phyloP scores from a whole-genome alignment of 108 stramenopile genomes.

The Schizochytrium sp. region DNA sequence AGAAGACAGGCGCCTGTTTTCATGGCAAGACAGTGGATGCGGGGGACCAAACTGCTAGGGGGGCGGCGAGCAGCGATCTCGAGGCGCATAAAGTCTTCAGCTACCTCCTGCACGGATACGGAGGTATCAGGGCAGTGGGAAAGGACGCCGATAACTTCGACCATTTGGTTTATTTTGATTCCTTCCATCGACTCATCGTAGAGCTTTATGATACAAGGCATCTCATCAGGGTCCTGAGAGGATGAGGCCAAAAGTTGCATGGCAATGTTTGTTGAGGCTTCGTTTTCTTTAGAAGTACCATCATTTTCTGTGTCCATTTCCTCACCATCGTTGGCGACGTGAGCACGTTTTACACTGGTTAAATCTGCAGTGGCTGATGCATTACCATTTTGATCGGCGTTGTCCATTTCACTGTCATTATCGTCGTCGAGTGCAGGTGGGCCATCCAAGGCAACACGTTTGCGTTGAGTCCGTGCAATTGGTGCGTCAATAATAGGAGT shows the following conservation, averaged over 20 bases:
- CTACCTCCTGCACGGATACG: neutral
- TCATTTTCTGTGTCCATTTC: too few relatives aligned
- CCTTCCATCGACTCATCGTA: conserved; percentile 60
- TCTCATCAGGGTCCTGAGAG: conserved; percentile 27
- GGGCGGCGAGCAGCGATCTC: conserved; percentile 51
- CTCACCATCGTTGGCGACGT: too few relatives aligned
- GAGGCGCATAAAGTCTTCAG: neutral
- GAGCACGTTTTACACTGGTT: too few relatives aligned
- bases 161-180: conserved; percentile 7
- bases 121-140: neutral
- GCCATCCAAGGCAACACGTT: neutral
- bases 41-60: neutral
- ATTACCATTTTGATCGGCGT: neutral
- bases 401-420: neutral
- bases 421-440: neutral
- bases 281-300: too few relatives aligned
- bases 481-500: too few relatives aligned
- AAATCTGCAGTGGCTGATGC: too few relatives aligned
- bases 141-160: conserved; percentile 8
- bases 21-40: conserved; percentile 20
- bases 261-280: too few relatives aligned
- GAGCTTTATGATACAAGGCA: conserved; percentile 67
- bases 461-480: neutral
- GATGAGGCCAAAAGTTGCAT: neutral
- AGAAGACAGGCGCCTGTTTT: neutral